Base-by-base conservation (phyloP, 2,329 filamentous ascomycete genomes). In the Epichloe sp. region DNA sequence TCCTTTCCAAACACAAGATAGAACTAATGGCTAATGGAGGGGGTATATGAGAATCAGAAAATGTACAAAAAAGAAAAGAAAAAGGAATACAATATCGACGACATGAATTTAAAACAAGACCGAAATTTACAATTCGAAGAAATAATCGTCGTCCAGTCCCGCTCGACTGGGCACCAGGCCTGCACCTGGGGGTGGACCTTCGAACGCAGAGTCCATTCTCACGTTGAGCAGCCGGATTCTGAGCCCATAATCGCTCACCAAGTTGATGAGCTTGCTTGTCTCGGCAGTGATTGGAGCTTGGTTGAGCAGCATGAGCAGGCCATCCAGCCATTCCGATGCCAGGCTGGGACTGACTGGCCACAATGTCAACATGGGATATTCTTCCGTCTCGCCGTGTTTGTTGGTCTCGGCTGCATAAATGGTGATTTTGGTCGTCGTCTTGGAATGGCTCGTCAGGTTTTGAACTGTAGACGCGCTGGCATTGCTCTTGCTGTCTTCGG, bases 231-330 rank as follows among this genome's bases (percentile, higher is more conserved):
- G 70, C 41, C 93, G 76, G 55, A 98, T 94, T 72, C 95, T 95
- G 56, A 97, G 72, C 4, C 93, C 90, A 64, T 95, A 97, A 58
- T 94, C 86, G 62, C 83, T 82, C 53, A 97, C 86, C 60, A 96
- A 72, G 51, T 83, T 82, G 50, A 96, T 84, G 55, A 97, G 72
- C 67, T 93, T 94, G 64, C 85, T 91, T 37, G 93, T 97, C 69
- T 97, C 91, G 3, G 89, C 81, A n/a, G 93, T 98, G 63, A 98
- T 96, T 19, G 93, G 93, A 53, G 90, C 82, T 68, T 98, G 93
- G 63, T 94, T 89, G 23, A 98, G 76, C 50, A 98, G 75, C 89
- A 98, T 95, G 52, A 97, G 76, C 56, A 98, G 71, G 1, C 93
- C 93, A 65, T 98, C 93, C 5, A 98, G 76, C 93, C 93, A 98